These are phyloP conservation scores for Catharanthus roseus DNA, from an alignment of 257 asterid species.

Conservation along the genomic window DNA sequence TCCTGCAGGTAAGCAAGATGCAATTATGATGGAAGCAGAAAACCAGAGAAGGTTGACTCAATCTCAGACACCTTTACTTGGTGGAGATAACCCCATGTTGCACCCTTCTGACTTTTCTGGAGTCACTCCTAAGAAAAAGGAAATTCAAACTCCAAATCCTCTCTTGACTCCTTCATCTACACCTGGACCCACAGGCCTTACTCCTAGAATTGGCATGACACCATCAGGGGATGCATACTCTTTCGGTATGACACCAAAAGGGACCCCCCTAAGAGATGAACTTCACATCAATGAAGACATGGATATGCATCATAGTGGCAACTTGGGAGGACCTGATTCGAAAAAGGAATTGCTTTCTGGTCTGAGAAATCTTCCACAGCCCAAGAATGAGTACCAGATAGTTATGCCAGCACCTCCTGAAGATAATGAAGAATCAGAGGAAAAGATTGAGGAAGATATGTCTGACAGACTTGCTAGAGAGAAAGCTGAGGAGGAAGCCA, in stretches of 20 bases:
- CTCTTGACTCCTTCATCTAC: constrained; percentile 91
- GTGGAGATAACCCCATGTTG: constrained; percentile 91
- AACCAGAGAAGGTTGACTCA: constrained; percentile 77
- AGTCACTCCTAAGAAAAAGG: constrained; percentile 93
- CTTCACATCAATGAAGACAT: constrained; percentile 76
- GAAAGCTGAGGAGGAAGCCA: constrained; percentile 94
- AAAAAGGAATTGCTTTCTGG: constrained; percentile 62
- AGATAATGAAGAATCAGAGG: constrained; percentile 89
- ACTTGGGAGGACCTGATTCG: constrained; percentile 46
- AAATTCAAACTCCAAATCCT: constrained; percentile 88
- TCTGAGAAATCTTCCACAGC: constrained; percentile 74
- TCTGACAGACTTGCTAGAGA: constrained; percentile 91
- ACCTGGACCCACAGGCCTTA: constrained; percentile 66
- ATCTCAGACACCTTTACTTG: constrained; percentile 95
- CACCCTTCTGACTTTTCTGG: constrained; percentile 98
- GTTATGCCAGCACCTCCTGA: constrained; percentile 64
- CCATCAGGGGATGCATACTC: constrained; percentile 70
- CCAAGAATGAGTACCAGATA: constrained; percentile 88
- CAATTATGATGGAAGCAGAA: constrained; percentile 98
- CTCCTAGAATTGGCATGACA: constrained; percentile 87
- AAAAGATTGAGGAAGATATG: constrained; percentile 97
- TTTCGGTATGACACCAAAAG: constrained; percentile 73
- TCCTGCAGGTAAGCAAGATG: constrained; percentile 87
- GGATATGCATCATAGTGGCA: constrained; percentile 53
- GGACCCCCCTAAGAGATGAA: constrained; percentile 93